Percentiles rank a stretch among this genome's conserved stretches.
phyloP scores from a whole-genome alignment of 1,139 yeast genomes.

The Geotrichum citri-aurantii region DNA sequence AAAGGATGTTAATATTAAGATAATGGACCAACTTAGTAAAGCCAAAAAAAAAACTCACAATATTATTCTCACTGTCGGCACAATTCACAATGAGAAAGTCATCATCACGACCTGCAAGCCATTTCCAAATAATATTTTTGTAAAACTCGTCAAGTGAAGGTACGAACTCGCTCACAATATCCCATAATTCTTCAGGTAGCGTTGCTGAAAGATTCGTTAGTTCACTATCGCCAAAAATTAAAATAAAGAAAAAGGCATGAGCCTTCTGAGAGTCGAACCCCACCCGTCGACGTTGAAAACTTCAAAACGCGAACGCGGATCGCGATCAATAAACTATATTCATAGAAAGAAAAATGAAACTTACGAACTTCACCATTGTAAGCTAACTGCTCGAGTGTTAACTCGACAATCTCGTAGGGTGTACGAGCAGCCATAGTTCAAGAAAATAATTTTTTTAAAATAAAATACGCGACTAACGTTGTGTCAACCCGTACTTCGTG shows the following conservation, averaged over 20 bases:
- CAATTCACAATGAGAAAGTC: constrained; percentile 25
- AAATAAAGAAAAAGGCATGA: not conserved
- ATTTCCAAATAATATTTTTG: constrained; percentile 29
- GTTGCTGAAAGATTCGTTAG: constrained; percentile 26
- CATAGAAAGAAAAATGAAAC: constrained; percentile 14
- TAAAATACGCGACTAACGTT: not conserved
- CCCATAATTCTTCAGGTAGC: constrained; percentile 30
- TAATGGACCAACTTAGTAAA: not conserved
- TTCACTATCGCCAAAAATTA: constrained; percentile 5
- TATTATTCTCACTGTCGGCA: constrained; percentile 17
- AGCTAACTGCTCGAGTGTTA: constrained; percentile 32
- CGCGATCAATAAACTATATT: not conserved
- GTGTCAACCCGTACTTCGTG: not conserved
- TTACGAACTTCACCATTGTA: constrained; percentile 34
- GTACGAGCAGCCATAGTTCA: constrained; percentile 20
- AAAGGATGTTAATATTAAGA: not conserved
- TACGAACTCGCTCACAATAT: constrained; percentile 23
- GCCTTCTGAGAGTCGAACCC: constrained; percentile 14
- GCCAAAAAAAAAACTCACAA: constrained; percentile 1
- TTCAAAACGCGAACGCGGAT: not conserved
- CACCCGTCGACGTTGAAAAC: not conserved
- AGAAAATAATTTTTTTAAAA: not conserved
- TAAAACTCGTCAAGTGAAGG: constrained; percentile 28
- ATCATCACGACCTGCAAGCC: constrained; percentile 28
- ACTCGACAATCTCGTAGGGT: constrained; percentile 32